phyloP scores from a whole-genome alignment of 306 rosid species.

The Pyrus pyrifolia region DNA sequence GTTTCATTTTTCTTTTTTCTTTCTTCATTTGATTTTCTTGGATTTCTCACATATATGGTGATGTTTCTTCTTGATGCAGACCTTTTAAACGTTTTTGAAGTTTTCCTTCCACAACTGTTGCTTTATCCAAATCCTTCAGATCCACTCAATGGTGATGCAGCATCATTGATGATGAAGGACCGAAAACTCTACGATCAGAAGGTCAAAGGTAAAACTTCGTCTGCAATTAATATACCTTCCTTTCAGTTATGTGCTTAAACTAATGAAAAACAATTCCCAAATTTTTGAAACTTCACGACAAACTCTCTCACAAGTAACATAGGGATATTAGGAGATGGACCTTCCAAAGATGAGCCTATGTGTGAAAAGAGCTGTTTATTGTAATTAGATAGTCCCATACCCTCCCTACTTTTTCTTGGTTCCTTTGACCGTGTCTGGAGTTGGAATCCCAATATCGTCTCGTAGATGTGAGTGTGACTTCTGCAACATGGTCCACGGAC shows the following conservation, averaged over 20 bases:
- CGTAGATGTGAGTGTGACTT: too few relatives aligned
- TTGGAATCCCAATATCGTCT: too few relatives aligned
- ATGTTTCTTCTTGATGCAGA: slow-evolving; percentile 43
- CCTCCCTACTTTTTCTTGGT: too few relatives aligned
- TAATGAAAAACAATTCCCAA: background rate
- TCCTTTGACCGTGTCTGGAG: too few relatives aligned
- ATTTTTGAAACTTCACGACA: background rate
- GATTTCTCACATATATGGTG: background rate
- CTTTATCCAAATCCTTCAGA: slow-evolving; percentile 97
- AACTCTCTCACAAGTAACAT: too few relatives aligned
- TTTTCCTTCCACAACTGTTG: slow-evolving; percentile 94
- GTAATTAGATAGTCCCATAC: too few relatives aligned
- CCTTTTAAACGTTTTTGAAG: slow-evolving; percentile 91
- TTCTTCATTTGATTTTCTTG: background rate
- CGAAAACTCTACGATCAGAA: slow-evolving; percentile 70
- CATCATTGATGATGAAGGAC: slow-evolving; percentile 92
- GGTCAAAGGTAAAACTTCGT: slow-evolving; percentile 66
- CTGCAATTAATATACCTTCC: background rate
- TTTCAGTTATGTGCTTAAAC: background rate
- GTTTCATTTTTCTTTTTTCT: background rate
- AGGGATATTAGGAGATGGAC: too few relatives aligned
- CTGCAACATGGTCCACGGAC: too few relatives aligned
- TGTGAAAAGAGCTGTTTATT: too few relatives aligned
- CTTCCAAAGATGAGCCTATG: too few relatives aligned
- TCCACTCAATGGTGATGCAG: slow-evolving; percentile 96